Evolutionary conservation across 2,329 filamentous ascomycete species (phyloP), one percentile per base, ranked within the genome.

Genomic region (Arthroderma uncinatum): DNA sequence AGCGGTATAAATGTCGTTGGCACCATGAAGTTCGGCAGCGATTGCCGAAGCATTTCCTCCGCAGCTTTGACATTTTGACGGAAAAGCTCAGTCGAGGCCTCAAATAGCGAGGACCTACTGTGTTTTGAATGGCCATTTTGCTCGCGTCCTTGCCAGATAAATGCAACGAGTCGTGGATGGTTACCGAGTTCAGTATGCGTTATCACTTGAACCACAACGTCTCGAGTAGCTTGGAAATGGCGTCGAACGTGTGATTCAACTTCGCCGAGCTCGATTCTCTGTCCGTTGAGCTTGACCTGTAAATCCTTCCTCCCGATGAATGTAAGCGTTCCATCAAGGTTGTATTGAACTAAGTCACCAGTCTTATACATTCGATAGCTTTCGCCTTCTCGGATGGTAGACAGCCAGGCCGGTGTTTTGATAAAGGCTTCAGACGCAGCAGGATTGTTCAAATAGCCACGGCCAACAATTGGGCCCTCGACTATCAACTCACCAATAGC

Each of bases 281-380:
- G 89, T 0, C 89, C 89, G 10, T 89, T 82, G 2, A 95, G 77
- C 68, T 95, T 95, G 60, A 94, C 84, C 68, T 95, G 91, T 1
- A 54, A 55, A 52, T 68, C 67, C 48, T 64, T 67, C 30, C 67
- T 55, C 2, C 64, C 64, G 1, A 65, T 54, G 54, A 58, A 64
- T 3, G 44, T 44, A 19, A 60, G 56, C 5, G 58, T 56, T 4
- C 62, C 62, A 33, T 63, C 57, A 4, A 62, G 48, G 28, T 62
- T 59, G 28, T 63, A 64, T 14, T 57, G 28, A n/a, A 62, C 59
- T 1, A 66, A 47, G 52, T 66, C 64, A 2, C 64, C 64, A 8
- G 64, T 64, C 44, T 61, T 64, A 53, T 66, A 66, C 19, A 62
- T 37, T 25, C 62, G 59, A 6, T 47, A 36, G 23, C 40, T 25